phyloP scores from a whole-genome alignment of 441 rosid genomes.

The Erodium chrysanthum region DNA sequence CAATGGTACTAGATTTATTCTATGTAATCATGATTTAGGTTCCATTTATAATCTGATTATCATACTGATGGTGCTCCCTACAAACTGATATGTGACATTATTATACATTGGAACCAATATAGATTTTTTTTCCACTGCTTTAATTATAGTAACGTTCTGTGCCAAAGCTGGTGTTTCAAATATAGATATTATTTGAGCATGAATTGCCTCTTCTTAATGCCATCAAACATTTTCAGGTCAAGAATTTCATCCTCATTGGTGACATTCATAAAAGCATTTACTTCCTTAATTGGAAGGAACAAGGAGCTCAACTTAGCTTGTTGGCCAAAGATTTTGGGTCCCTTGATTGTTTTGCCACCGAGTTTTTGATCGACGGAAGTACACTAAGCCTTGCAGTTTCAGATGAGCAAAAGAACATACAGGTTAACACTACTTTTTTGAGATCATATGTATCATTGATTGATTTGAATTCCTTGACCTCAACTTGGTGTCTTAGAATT shows the following conservation, averaged over 20 bases:
- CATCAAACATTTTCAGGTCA: conserved; percentile 50
- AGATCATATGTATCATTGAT: background rate
- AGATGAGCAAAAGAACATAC: conserved; percentile 85
- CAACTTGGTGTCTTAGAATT: background rate
- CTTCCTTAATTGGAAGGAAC: conserved; percentile 97
- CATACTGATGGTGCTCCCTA: background rate
- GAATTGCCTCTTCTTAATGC: conserved; percentile 11
- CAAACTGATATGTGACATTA: no score
- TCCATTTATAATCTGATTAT: background rate
- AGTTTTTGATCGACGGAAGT: conserved; percentile 96
- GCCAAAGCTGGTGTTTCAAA: no score
- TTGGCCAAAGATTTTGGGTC: conserved; percentile 94
- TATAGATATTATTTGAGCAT: background rate
- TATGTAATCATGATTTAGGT: background rate
- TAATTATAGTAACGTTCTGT: no score
- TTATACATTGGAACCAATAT: background rate
- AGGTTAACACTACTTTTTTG: conserved; percentile 39
- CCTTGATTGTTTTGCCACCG: conserved; percentile 89
- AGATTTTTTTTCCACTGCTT: background rate
- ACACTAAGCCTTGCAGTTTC: conserved; percentile 86
- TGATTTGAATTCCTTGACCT: background rate
- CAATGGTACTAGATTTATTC: background rate
- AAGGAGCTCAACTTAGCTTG: conserved; percentile 86
- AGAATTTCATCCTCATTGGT: conserved; percentile 75
- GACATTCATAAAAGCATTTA: conserved; percentile 90